phyloP scores from a whole-genome alignment of 2,329 filamentous ascomycete species.

The Colletotrichum sp. region DNA sequence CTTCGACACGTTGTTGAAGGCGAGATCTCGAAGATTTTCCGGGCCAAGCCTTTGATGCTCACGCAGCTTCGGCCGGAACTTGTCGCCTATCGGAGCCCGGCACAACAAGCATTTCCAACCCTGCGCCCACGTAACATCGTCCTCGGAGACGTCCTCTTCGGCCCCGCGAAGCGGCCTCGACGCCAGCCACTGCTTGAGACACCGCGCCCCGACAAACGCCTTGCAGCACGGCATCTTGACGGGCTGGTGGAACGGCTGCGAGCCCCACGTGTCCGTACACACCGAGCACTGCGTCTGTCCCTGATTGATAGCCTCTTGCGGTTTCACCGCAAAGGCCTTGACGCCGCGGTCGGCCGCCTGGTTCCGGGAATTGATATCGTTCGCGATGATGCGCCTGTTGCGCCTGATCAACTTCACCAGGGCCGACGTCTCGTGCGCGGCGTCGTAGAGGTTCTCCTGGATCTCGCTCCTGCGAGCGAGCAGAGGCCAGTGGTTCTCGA shows the following conservation, averaged over 20 bases:
- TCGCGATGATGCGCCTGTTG: neutral
- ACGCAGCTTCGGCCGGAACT: neutral
- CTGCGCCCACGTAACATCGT: neutral
- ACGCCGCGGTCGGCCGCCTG: neutral
- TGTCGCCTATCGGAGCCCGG: neutral
- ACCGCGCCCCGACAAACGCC: neutral
- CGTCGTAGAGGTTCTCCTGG: neutral
- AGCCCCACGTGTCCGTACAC: neutral
- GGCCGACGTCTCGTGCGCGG: neutral
- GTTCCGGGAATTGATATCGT: neutral
- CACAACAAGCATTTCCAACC: neutral
- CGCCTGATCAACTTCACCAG: neutral
- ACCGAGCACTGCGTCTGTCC: neutral
- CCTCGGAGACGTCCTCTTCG: neutral
- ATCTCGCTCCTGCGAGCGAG: neutral
- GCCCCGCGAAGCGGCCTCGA: neutral
- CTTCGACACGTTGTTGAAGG: neutral
- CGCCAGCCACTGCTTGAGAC: conserved; percentile 5
- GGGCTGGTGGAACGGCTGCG: conserved; percentile 3
- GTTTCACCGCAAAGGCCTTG: neutral
- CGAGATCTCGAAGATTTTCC: neutral
- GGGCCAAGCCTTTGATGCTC: neutral
- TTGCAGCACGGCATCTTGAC: conserved; percentile 4
- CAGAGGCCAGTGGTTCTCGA: conserved; percentile 9
- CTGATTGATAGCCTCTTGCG: neutral